Conservation (phyloP, 345 rosid species). For the rapeseed (Brassica napus) region Da-Ae NC_063440.1:17776501-17777000, state of each 20-base stretch:
- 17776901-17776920: slow-evolving; percentile 91
- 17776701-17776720: slow-evolving; percentile 86
- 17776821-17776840: slow-evolving; percentile 63
- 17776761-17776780: slow-evolving; percentile 17
- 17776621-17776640: slow-evolving; percentile 74
- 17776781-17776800: not conserved
- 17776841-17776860: slow-evolving; percentile 89
- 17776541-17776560: slow-evolving; percentile 80
- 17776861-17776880: slow-evolving; percentile 94
- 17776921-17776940: slow-evolving; percentile 95
- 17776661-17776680: slow-evolving; percentile 94
- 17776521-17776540: slow-evolving; percentile 83
- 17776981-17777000: slow-evolving; percentile 80
- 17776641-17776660: slow-evolving; percentile 73
- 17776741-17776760: slow-evolving; percentile 99
- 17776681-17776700: slow-evolving; percentile 85
- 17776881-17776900: slow-evolving; percentile 86
- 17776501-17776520: slow-evolving; percentile 74
- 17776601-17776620: slow-evolving; percentile 89
- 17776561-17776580: slow-evolving; percentile 78
- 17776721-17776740: slow-evolving; percentile 83
- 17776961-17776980: slow-evolving; percentile 81
- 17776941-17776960: slow-evolving; percentile 88
- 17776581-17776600: slow-evolving; percentile 84
- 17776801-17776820: not conserved